Evolutionary conservation across 1,284 basidiomycete species (phyloP).

Genomic region (Psilocybe mexicana): DNA sequence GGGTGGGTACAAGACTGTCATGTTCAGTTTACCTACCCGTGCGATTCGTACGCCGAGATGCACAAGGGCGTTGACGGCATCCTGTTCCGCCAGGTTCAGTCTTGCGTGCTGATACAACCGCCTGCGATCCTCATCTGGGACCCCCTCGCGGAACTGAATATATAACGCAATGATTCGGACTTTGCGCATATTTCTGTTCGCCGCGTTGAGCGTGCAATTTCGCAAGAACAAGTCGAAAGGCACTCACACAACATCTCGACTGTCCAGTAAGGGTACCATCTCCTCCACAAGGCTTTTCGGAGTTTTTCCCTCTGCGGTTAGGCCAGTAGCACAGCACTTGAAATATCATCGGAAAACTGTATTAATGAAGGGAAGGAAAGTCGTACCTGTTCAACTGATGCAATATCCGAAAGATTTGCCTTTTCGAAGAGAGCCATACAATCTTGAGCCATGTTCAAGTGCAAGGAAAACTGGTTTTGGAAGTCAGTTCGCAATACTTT

Average conservation of each 20-base stretch:
- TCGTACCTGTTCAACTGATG: slow-evolving; percentile 89
- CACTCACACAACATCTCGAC: slow-evolving; percentile 76
- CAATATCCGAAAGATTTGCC: slow-evolving; percentile 84
- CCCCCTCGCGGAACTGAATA: slow-evolving; percentile 94
- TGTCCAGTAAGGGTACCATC: slow-evolving; percentile 96
- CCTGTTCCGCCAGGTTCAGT: slow-evolving; percentile 87
- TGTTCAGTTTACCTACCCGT: slow-evolving; percentile 55
- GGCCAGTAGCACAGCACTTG: slow-evolving; percentile 91
- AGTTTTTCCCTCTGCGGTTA: slow-evolving; percentile 85
- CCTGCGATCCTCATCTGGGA: slow-evolving; percentile 95
- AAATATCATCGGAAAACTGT: not conserved
- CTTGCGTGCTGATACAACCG: slow-evolving; percentile 97
- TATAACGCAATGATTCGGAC: slow-evolving; percentile 97
- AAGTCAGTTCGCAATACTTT: not conserved
- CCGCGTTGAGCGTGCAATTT: slow-evolving; percentile 11
- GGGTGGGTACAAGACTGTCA: not conserved
- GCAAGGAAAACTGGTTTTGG: slow-evolving; percentile 80
- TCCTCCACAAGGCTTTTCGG: slow-evolving; percentile 96
- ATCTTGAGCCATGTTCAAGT: slow-evolving; percentile 96
- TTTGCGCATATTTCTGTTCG: slow-evolving; percentile 83
- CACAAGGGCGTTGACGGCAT: slow-evolving; percentile 88
- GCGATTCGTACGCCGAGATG: slow-evolving; percentile 85
- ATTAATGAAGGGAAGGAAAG: not conserved
- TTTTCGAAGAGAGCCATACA: slow-evolving; percentile 95
- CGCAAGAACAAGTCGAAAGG: not conserved